Percentiles rank a stretch among this genome's conserved stretches.
phyloP scores from a whole-genome alignment of 2,329 filamentous ascomycete genomes.

The Diaporthe sp. region DNA sequence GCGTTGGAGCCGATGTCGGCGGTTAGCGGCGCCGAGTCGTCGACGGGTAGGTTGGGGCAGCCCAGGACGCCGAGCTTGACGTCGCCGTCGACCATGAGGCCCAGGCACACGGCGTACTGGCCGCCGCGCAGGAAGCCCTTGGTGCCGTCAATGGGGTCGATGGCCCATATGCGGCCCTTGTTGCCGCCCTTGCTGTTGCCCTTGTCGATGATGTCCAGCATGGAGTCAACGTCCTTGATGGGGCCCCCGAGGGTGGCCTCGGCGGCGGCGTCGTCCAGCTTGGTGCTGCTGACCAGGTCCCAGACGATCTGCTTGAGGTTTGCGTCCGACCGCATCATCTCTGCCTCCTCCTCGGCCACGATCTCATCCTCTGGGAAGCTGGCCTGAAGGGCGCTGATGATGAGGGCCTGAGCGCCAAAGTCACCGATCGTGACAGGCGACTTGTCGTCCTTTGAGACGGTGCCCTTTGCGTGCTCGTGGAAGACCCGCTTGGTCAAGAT shows the following conservation, averaged over 20 bases:
- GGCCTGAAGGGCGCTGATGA: conserved; percentile 89
- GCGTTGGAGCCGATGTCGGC: conserved; percentile 81
- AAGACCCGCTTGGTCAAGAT: conserved; percentile 69
- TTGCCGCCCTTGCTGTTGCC: conserved; percentile 80
- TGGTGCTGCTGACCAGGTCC: conserved; percentile 81
- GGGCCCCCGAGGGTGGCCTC: conserved; percentile 77
- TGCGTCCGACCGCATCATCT: conserved; percentile 79
- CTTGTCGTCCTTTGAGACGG: conserved; percentile 93
- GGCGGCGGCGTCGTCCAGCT: conserved; percentile 75
- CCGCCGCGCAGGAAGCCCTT: conserved; percentile 97
- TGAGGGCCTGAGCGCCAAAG: conserved; percentile 96
- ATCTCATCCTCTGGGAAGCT: conserved; percentile 93
- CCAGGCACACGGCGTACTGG: conserved; percentile 96
- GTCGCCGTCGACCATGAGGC: conserved; percentile 90
- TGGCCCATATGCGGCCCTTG: conserved; percentile 89
- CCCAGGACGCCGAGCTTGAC: conserved; percentile 95
- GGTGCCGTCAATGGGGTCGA: conserved; percentile 98
- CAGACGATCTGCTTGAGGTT: conserved; percentile 83
- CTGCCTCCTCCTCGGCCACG: conserved; percentile 95
- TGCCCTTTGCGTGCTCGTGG: conserved; percentile 92
- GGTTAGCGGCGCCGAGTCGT: conserved; percentile 80
- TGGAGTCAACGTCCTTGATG: conserved; percentile 73
- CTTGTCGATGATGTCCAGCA: conserved; percentile 74
- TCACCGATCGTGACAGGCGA: conserved; percentile 98
- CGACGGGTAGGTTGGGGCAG: conserved; percentile 93